Conservation (phyloP, 1,284 basidiomycete genomes). For the Calocybe gambosa region DNA sequence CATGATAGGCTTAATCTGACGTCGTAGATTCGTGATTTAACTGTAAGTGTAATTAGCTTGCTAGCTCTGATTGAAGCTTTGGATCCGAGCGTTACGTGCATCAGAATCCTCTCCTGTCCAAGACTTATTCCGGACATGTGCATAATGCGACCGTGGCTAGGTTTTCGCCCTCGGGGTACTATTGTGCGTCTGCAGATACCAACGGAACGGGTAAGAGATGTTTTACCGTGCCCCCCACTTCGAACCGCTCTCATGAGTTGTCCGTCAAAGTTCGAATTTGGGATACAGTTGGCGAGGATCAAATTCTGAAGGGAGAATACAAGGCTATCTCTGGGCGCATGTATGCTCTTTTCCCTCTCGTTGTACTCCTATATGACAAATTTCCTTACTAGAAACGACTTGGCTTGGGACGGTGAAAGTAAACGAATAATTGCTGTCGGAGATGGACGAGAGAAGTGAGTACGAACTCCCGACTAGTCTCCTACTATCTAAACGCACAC, state of each 20-base stretch:
- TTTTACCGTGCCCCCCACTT: not conserved
- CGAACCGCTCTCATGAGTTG: not conserved
- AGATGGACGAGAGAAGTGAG: constrained; percentile 85
- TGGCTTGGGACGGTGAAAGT: constrained; percentile 95
- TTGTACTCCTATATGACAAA: not conserved
- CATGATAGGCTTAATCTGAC: not conserved
- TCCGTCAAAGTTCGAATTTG: constrained; percentile 70
- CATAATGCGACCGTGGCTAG: constrained; percentile 86
- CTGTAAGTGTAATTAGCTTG: constrained; percentile 26
- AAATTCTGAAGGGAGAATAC: constrained; percentile 80
- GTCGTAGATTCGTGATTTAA: constrained; percentile 42
- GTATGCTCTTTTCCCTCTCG: constrained; percentile 28
- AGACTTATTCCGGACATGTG: constrained; percentile 74
- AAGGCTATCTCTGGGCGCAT: constrained; percentile 80
- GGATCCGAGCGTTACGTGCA: constrained; percentile 6
- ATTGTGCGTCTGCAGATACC: constrained; percentile 86
- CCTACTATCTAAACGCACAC: not conserved
- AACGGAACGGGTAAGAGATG: constrained; percentile 62
- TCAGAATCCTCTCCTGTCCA: constrained; percentile 53
- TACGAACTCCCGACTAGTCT: no score
- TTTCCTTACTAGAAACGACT: constrained; percentile 63
- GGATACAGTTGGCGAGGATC: constrained; percentile 90
- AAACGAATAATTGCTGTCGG: constrained; percentile 97
- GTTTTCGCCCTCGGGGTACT: constrained; percentile 92
- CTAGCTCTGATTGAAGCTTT: constrained; percentile 1